Evolutionary conservation across 2,329 filamentous ascomycete species (phyloP).

Genomic region (Colletotrichum tropicale): DNA sequence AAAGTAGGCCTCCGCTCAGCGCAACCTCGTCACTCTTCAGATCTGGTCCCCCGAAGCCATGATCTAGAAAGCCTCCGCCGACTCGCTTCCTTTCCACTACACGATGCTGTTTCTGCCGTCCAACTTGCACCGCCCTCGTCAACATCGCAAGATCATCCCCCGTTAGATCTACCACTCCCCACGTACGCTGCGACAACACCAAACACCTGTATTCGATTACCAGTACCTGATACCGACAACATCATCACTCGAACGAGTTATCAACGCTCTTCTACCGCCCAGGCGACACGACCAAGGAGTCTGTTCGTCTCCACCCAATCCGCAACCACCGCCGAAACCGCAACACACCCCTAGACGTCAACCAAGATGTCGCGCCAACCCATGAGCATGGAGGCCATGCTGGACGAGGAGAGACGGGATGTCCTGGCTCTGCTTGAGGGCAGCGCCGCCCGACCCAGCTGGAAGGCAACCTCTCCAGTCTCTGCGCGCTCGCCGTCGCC

Average conservation of each 20-base stretch:
- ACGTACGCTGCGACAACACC: not conserved
- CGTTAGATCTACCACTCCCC: conserved; percentile 23
- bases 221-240: not conserved
- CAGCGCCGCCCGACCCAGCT: conserved; percentile 31
- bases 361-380: conserved; percentile 40
- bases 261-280: not conserved
- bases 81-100: conserved; percentile 13
- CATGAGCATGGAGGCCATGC: conserved; percentile 78
- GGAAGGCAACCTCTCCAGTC: conserved; percentile 33
- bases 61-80: conserved; percentile 19
- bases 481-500: conserved; percentile 56
- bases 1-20: conserved; percentile 7
- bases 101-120: conserved; percentile 28
- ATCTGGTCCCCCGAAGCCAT: conserved; percentile 21
- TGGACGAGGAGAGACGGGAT: conserved; percentile 79
- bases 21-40: not conserved
- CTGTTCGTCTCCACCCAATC: not conserved
- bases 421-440: conserved; percentile 73
- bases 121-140: conserved; percentile 23
- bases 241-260: not conserved
- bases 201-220: not conserved
- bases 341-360: not conserved
- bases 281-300: not conserved
- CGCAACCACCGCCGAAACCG: not conserved
- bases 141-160: conserved; percentile 28